Evolutionary conservation across 768 basidiomycete genomes (phyloP), one percentile per base, ranked within the genome.

Genomic region (Pholiota molesta): DNA sequence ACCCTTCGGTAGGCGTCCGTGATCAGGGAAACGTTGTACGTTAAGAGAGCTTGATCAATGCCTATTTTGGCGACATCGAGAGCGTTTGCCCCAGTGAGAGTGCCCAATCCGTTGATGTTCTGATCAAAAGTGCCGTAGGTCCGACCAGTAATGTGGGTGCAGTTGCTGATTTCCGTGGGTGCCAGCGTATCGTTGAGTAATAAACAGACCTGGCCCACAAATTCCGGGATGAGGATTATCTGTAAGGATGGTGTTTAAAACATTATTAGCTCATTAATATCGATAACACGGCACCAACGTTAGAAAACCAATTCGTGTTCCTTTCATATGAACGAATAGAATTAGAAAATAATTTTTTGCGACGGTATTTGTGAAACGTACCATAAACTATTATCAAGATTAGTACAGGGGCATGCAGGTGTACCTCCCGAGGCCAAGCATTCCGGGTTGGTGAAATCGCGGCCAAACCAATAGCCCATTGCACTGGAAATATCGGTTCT

Each of bases 251-350:
- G 11, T 37, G 42, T 19, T 17, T 39, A 47, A 40, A 19, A 45
- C 23, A 23, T 57, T 23, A 33, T 26, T 10, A 29, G 1, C 1
- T 31, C 2, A 52, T 19, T 47, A 47, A n/a, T 11, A 17, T 42
- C 17, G n/a, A 58, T 10, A 17, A 49, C 57, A 31, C 47, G 21
- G 33, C 8, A 69, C 80, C 10, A 47, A 85, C 84, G 64, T 87
- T 87, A 5, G 81, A 81, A 65, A 80, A 86, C 88, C 87, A 89
- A 67, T 88, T 89, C 1, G 82, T 81, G 65, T 88, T 90, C 85
- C 86, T 88, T 13, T 51, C 44, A 56, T 37, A 37, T 37, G 23
- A 33, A 37, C 9, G 17, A 60, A 23, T 49, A 10, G 53, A 37
- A 37, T 17, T 16, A 19, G 29, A 31, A 21, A 73, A 52, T 9